Conservation (phyloP, 2,329 filamentous ascomycete genomes). For the Clonostachys solani region DNA sequence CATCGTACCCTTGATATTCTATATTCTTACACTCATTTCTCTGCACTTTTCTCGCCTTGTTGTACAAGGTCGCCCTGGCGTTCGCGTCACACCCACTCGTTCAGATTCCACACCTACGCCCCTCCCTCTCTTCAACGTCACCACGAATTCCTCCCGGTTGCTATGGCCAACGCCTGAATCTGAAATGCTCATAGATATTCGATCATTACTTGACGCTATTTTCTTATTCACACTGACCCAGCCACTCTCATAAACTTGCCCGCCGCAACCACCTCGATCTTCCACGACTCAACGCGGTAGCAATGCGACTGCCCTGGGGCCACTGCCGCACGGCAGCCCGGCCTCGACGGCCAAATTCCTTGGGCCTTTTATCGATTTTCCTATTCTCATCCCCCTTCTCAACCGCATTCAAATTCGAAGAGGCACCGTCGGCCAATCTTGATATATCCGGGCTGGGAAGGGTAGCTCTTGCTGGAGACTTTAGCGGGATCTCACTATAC, state of each 20-base stretch:
- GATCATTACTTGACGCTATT: not conserved
- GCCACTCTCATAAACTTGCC: too few relatives aligned
- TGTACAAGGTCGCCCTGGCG: too few relatives aligned
- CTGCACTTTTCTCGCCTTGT: too few relatives aligned
- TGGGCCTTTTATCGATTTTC: conserved; percentile 32
- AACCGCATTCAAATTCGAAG: conserved; percentile 52
- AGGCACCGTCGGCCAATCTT: conserved; percentile 66
- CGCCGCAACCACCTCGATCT: too few relatives aligned
- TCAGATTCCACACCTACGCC: not conserved
- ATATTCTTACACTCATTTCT: too few relatives aligned
- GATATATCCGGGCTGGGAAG: conserved; percentile 75
- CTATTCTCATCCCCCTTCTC: conserved; percentile 24
- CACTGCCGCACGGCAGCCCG: too few relatives aligned
- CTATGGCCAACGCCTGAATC: conserved; percentile 15
- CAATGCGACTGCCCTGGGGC: conserved; percentile 29
- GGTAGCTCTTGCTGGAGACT: conserved; percentile 84
- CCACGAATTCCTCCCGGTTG: conserved; percentile 12
- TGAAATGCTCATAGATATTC: conserved; percentile 17
- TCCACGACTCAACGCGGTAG: conserved; percentile 10
- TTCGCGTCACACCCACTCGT: too few relatives aligned
- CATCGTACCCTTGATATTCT: too few relatives aligned
- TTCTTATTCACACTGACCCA: too few relatives aligned
- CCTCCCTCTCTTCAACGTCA: not conserved
- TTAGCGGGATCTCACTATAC: conserved; percentile 87
- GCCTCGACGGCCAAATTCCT: conserved; percentile 19